These are phyloP conservation scores for Haplosporangium sp. DNA, from an alignment of 371 early-diverging fungal species.

Conservation along the genomic window DNA sequence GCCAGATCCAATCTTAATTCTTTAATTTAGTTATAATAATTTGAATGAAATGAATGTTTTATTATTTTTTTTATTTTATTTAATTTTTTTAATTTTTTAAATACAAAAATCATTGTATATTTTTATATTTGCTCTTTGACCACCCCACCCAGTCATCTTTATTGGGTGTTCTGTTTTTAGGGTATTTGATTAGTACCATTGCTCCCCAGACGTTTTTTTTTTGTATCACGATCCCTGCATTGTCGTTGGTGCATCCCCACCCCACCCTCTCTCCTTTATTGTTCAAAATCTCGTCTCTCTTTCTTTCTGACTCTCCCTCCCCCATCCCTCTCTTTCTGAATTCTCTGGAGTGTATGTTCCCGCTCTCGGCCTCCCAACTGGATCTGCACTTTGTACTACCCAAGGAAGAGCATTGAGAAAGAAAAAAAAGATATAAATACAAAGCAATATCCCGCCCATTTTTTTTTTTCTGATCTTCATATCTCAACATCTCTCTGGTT, in stretches of 20 bases:
- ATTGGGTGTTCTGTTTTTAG: slow-evolving; percentile 22
- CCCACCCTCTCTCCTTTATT: slow-evolving; percentile 2
- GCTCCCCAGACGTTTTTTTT: not conserved
- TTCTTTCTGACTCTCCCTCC: not conserved
- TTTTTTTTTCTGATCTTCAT: slow-evolving; percentile 7
- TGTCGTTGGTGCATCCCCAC: slow-evolving; percentile 9
- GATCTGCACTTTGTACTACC: slow-evolving; percentile 2
- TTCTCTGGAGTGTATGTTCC: slow-evolving; percentile 4
- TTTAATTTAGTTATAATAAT: no score
- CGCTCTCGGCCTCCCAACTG: slow-evolving; percentile 9
- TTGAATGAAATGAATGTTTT: no score
- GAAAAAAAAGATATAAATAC: slow-evolving; percentile 8
- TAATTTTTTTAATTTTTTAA: not conserved
- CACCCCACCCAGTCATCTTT: not conserved
- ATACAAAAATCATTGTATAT: not conserved
- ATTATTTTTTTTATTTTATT: no score
- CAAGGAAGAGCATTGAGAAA: slow-evolving; percentile 4
- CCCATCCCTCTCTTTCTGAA: not conserved
- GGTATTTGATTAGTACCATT: slow-evolving; percentile 13
- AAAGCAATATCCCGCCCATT: not conserved
- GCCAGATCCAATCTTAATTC: not conserved
- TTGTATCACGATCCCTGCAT: not conserved
- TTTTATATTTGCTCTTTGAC: slow-evolving; percentile 3
- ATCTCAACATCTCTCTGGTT: not conserved
- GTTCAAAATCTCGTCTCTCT: not conserved